Base-by-base conservation (phyloP, 2,329 filamentous ascomycete species). In the Periconia digitata region DNA sequence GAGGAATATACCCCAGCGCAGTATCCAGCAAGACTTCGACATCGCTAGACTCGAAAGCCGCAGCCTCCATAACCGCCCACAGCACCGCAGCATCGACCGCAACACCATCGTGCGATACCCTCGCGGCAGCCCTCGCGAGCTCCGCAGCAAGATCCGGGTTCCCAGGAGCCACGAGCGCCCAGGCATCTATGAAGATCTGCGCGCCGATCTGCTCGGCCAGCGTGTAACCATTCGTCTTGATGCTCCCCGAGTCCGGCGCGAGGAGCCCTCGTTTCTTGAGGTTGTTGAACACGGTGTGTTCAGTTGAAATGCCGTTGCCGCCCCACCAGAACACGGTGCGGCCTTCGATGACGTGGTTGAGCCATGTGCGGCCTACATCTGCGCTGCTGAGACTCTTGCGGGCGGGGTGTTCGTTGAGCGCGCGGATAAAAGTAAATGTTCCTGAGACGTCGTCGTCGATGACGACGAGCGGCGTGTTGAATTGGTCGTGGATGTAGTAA, bases 1-100 rank as follows among this genome's bases (percentile, higher is more conserved):
- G 5, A 0, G 66, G 64, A 2, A 73, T 55, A 22, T 50, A 58
- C 5, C 27, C 6, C 2, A 73, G 55, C 0, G 70, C 70, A 1
- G 54, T 58, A 3, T 71, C 64, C 1, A 73, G 50, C 4, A 74
- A 51, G 24, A 66, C 64, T 16, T 70, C 51, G 5, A 70, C 56
- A 27, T 73, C 65, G 6, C 52, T 58, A 0, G 63, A 64, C 2
- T 60, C 32, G 32, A 73, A 74, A 0, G 71, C 71, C 39, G 71
- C 67, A 2, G 71, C 66, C 46, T 74, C 71, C 70, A 72, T 72
- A 7, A 66, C 70, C 2, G 71, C 71, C 70, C 70, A 74, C 6
- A 74, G 49, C 53, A 58, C 57, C 1, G 72, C 72, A 1, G 72
- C 72, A 43, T 69, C 49, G 0, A 74, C 69, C 0, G 71, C 55